Conservation (phyloP, 2,329 filamentous ascomycete species). For the Colletotrichum costaricense region DNA sequence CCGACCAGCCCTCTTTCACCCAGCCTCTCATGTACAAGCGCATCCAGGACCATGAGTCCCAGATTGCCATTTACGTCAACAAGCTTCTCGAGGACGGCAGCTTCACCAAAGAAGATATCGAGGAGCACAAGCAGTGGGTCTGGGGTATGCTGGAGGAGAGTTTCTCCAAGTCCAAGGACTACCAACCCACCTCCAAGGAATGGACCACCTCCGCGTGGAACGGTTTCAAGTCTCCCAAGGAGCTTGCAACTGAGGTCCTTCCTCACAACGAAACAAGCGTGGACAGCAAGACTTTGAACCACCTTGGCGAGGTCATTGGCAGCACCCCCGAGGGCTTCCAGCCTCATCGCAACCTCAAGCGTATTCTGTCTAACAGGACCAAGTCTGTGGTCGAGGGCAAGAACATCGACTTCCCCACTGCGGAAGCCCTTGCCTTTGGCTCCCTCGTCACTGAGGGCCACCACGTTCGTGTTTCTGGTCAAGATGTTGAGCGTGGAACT, state of each 20-base stretch:
- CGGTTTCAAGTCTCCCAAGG: constrained; percentile 98
- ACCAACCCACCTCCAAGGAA: constrained; percentile 95
- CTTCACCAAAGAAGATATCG: constrained; percentile 97
- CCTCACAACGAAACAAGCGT: constrained; percentile 92
- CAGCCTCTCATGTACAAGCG: constrained; percentile 99
- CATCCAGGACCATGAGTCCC: constrained; percentile 84
- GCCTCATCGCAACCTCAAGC: constrained; percentile 95
- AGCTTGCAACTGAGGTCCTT: constrained; percentile 92
- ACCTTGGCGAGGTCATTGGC: constrained; percentile 86
- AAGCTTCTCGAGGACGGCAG: constrained; percentile 92
- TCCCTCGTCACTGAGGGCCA: constrained; percentile 91
- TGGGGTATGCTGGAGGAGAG: constrained; percentile 99
- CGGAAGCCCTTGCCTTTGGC: constrained; percentile 95
- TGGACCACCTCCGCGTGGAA: constrained; percentile 99
- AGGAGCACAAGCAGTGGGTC: constrained; percentile 99
- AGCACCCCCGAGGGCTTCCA: constrained; percentile 85
- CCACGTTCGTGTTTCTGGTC: constrained; percentile 96
- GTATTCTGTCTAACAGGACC: constrained; percentile 88
- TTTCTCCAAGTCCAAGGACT: constrained; percentile 97
- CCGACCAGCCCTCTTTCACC: constrained; percentile 99
- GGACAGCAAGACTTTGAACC: constrained; percentile 76
- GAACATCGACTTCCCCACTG: constrained; percentile 97
- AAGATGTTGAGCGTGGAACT: constrained; percentile 99
- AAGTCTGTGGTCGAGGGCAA: constrained; percentile 94
- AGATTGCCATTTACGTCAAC: constrained; percentile 91